Base-by-base conservation (phyloP, 2,329 filamentous ascomycete species). In the Paradendryphiella salina region DNA sequence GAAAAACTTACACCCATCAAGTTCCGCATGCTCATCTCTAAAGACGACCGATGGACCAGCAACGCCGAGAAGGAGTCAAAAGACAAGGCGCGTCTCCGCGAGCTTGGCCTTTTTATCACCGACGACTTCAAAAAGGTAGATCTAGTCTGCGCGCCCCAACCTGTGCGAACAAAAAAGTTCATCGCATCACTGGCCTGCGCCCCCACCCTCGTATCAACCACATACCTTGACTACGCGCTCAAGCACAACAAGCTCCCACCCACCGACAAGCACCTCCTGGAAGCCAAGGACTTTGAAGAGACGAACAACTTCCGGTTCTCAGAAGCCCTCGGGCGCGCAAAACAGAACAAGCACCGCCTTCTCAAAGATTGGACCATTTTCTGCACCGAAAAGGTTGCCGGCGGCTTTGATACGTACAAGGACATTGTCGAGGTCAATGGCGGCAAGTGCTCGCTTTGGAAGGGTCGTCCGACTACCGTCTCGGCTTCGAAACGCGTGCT, bases 81-180 rank as follows among this genome's bases (percentile, higher is more conserved):
- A 28, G 93, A 97, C 56, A 86, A 87, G 77, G 90, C 92, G 78
- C 78, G 86, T 64, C 80, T 99, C 47, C 88, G 92, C 53, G 84
- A 88, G 37, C 77, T 97, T 29, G 94, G 94, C 6, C 89, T 99
- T 48, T 80, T 85, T 60, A 83, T 96, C 17, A 87, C 90, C 4
- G 81, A 87, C 61, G 89, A 96, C 66, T 85, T 85, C 20, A 82
- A 83, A 39, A 81, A 84, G 36, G 94, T 90, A 69, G 89, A 93
- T 63, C 89, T 96, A 69, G 82, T 99, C 9, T 91, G 90, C 28
- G 93, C 93, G 3, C 94, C 93, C 0, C 83, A 85, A 34, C 85
- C 97, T 54, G 84, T 96, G 28, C 87, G 94, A 31, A 99, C 94
- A 0, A 85, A 90, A 70, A 99, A 99, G 69, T 99, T 99, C 69